Evolutionary conservation across 1,284 basidiomycete genomes (phyloP), one percentile per base, ranked within the genome.

Genomic region (Microstroma glucosiphilum): DNA sequence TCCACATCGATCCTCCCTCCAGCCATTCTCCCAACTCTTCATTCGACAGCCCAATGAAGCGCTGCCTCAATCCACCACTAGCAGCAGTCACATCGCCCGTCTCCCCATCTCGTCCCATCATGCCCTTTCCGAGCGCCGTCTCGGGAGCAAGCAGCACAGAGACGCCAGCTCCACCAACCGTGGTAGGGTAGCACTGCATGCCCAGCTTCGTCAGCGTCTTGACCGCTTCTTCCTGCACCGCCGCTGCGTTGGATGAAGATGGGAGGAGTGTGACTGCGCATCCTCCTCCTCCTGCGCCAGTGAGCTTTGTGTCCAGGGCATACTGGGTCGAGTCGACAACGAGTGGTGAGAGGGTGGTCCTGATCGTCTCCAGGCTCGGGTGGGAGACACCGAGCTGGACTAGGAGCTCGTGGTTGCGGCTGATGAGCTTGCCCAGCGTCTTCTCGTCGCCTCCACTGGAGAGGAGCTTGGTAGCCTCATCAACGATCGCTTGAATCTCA

Each of bases 241-340:
- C 43, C 21, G 43, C 3, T n/a, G 43, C 43, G 13, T 17, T 21
- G 3, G 43, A 4, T 6, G 17, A 17, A 6, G 51, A 54, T 25
- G 93, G 93, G 58, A 98, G 84, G 40, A 98, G 85, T 6, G 93
- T 97, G 30, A 98, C 92, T 1, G 94, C 89, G 76, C 96, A 98
- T 17, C 96, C 96, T 17, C 96, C 96, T 30, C 96, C 96, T n/a
- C 96, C 96, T 1, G 96, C 94, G 48, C 96, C 96, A 1, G 96
- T 99, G 60, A 99, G 82, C 83, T 99, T 99, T n/a, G 94, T 96
- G 69, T 87, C 87, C 56, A 98, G 83, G 6, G 81, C 82, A 80
- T 88, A 89, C 15, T 82, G 82, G 3, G 83, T 81, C 0, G 92
- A 91, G 71, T 85, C 86, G 30, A 37, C 30, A 9, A 37, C 30